A percentile compares a stretch with the other conserved stretches of the same genome.
These are phyloP conservation scores for Moricandia arvensis DNA, from an alignment of 345 rosid genomes.

Conservation along the genomic window DNA sequence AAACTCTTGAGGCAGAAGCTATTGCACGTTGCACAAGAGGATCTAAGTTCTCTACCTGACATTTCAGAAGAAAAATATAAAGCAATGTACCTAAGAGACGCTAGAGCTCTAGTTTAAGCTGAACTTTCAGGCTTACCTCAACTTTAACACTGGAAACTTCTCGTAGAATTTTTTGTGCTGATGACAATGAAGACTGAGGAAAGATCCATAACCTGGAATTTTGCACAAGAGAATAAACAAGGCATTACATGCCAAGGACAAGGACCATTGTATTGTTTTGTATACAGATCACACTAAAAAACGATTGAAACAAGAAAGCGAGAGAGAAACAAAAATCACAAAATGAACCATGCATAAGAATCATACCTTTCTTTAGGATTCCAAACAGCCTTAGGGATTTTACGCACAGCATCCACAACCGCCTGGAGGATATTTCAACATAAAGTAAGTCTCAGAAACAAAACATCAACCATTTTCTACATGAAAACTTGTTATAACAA, in stretches of 20 bases:
- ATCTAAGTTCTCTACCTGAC: constrained; percentile 75
- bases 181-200: constrained; percentile 65
- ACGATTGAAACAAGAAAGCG: not conserved
- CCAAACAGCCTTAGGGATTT: constrained; percentile 85
- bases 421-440: constrained; percentile 40
- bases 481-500: constrained; percentile 7
- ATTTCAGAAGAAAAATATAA: not conserved
- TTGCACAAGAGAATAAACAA: constrained; percentile 25
- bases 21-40: constrained; percentile 77
- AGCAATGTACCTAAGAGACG: not conserved
- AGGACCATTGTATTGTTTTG: not conserved
- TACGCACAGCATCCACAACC: constrained; percentile 64
- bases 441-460: constrained; percentile 10
- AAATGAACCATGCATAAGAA: constrained; percentile 4
- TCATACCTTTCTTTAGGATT: constrained; percentile 98
- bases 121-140: constrained; percentile 49
- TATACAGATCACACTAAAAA: not conserved
- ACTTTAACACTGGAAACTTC: constrained; percentile 50
- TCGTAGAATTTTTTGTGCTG: constrained; percentile 55
- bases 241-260: not conserved
- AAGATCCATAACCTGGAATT: constrained; percentile 71
- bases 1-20: constrained; percentile 58
- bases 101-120: constrained; percentile 1
- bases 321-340: not conserved
- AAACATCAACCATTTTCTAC: not conserved